A percentile compares a stretch with the other conserved stretches of the same genome.
These are phyloP conservation scores for Metschnikowia noctiluminum DNA, from an alignment of 805 yeast genomes.

Conservation along the genomic window DNA sequence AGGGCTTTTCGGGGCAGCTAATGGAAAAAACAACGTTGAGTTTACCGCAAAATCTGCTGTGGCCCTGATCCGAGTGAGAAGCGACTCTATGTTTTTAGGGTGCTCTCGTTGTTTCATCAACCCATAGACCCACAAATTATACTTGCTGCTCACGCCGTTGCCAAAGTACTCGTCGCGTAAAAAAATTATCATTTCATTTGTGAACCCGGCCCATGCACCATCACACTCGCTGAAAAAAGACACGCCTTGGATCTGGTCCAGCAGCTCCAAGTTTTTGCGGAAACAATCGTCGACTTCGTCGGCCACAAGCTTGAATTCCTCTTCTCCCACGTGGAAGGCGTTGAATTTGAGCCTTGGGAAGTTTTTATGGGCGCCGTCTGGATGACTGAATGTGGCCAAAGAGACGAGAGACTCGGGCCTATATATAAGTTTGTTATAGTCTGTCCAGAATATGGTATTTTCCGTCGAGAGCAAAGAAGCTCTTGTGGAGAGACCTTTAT, in stretches of 20 bases:
- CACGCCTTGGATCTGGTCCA: conserved; percentile 72
- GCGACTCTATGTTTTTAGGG: conserved; percentile 12
- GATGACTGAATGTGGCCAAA: conserved; percentile 57
- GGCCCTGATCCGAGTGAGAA: conserved; percentile 42
- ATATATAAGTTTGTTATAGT: conserved; percentile 64
- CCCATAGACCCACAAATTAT: conserved; percentile 37
- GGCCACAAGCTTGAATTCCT: conserved; percentile 48
- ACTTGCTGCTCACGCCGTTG: conserved; percentile 31
- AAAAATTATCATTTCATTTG: conserved; percentile 47
- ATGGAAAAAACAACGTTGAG: conserved; percentile 57
- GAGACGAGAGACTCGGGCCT: conserved; percentile 57
- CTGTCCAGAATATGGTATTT: conserved; percentile 72
- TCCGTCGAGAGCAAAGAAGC: conserved; percentile 27
- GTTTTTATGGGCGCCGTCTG: conserved; percentile 24
- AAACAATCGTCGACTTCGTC: conserved; percentile 46
- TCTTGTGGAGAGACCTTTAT: conserved; percentile 35
- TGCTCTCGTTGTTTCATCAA: conserved; percentile 11
- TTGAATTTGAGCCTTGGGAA: conserved; percentile 41
- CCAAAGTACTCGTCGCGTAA: conserved; percentile 67
- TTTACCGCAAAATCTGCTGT: conserved; percentile 44
- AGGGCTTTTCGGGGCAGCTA: conserved; percentile 24
- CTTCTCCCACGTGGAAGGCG: conserved; percentile 52
- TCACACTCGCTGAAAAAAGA: conserved; percentile 69
- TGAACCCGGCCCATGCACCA: conserved; percentile 81
- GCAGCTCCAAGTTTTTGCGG: conserved; percentile 63